These are phyloP conservation scores for Drechslerella stenobrocha DNA, from an alignment of 2,329 filamentous ascomycete species.

Conservation along the genomic window DNA sequence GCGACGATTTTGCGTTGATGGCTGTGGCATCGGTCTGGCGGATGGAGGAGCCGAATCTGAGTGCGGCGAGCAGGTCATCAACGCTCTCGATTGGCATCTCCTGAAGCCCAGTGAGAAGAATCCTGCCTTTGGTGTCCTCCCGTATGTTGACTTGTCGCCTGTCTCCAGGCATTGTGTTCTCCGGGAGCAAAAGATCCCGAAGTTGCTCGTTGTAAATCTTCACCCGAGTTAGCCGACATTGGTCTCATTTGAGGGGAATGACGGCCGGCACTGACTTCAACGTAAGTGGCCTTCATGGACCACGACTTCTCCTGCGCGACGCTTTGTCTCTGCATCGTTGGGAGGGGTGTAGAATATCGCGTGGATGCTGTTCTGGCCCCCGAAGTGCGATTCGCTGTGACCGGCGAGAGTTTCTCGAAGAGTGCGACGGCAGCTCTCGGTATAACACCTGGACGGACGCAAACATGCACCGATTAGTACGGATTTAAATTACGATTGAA, in stretches of 20 bases:
- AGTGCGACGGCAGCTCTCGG: constrained; percentile 82
- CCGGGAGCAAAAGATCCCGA: constrained; percentile 82
- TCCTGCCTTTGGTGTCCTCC: constrained; percentile 91
- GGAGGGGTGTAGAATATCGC: constrained; percentile 70
- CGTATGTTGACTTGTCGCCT: constrained; percentile 83
- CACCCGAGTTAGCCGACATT: constrained; percentile 1
- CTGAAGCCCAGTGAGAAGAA: constrained; percentile 84
- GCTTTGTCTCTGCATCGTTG: constrained; percentile 57
- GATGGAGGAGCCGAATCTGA: constrained; percentile 91
- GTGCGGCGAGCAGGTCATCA: constrained; percentile 82
- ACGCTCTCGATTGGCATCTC: constrained; percentile 87
- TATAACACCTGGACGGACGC: constrained; percentile 73
- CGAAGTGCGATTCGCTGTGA: constrained; percentile 64
- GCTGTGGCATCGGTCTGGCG: constrained; percentile 96
- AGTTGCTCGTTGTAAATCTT: constrained; percentile 98
- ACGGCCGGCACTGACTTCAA: constrained; percentile 65
- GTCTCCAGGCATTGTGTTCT: constrained; percentile 68
- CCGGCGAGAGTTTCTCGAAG: constrained; percentile 72
- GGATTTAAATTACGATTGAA: no score
- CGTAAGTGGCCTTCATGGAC: constrained; percentile 91
- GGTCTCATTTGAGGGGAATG: no score
- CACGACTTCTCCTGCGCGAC: constrained; percentile 70
- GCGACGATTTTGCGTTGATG: constrained; percentile 95
- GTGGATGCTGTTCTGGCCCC: constrained; percentile 74
- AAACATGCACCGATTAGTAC: constrained; percentile 13